These are phyloP conservation scores for Adansonia grandidieri DNA, from an alignment of 441 rosid genomes.

Conservation along the genomic window DNA sequence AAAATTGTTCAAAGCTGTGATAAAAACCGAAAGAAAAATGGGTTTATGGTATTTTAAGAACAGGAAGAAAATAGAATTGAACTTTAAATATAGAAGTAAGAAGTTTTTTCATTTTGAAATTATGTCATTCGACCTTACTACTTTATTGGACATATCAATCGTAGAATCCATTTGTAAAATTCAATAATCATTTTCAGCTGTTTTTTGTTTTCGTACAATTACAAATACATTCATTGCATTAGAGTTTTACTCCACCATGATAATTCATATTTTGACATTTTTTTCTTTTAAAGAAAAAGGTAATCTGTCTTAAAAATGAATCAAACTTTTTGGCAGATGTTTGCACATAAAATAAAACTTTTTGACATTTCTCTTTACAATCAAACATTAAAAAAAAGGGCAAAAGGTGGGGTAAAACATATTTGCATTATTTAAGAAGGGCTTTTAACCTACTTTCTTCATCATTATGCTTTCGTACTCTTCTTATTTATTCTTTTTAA, in stretches of 20 bases:
- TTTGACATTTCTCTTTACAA: neutral
- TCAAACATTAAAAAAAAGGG: neutral
- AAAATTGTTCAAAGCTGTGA: too few relatives aligned
- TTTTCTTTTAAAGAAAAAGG: neutral
- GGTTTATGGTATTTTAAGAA: neutral
- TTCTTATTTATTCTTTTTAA: too few relatives aligned
- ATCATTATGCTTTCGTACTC: neutral
- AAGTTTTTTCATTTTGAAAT: neutral
- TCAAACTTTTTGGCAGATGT: neutral
- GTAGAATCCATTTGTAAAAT: neutral
- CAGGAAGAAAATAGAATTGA: neutral
- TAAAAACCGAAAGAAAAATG: neutral
- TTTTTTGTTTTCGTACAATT: neutral
- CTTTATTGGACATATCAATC: neutral
- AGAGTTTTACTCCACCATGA: neutral
- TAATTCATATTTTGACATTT: neutral
- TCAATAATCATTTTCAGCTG: neutral
- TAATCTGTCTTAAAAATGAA: neutral
- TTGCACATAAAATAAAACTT: neutral
- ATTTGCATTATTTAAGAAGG: slow-evolving; percentile 11
- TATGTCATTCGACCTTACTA: neutral
- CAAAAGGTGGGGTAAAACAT: neutral
- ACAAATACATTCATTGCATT: neutral
- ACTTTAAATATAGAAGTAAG: too few relatives aligned
- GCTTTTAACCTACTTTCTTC: slow-evolving; percentile 15